phyloP scores from a whole-genome alignment of 108 stramenopile species.

The Nannochloropsis oceanica region DNA sequence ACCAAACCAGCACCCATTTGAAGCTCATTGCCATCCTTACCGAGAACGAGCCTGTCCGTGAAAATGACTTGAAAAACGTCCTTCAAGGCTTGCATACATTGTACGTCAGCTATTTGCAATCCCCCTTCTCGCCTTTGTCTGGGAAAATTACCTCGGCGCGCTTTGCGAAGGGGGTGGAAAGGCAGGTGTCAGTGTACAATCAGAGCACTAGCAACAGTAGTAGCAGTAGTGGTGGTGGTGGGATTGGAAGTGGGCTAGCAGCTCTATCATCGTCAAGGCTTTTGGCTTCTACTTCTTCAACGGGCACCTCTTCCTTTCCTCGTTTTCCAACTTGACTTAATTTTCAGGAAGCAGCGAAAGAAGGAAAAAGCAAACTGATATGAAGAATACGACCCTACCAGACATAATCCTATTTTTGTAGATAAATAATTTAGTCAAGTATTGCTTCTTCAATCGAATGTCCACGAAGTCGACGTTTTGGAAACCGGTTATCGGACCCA shows the following conservation, averaged over 20 bases:
- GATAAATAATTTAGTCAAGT: too few species aligned
- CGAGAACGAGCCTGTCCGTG: constrained; percentile 11
- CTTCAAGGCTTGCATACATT: constrained; percentile 12
- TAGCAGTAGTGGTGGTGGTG: not conserved
- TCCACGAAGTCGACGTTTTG: too few species aligned
- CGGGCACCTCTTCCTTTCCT: not conserved
- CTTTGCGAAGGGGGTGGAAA: constrained; percentile 16
- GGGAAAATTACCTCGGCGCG: constrained; percentile 13
- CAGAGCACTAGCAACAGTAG: not conserved
- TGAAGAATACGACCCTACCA: too few species aligned
- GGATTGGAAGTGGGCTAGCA: not conserved
- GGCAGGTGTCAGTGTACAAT: constrained; percentile 28
- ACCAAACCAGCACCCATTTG: constrained; percentile 19
- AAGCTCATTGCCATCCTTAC: constrained; percentile 21
- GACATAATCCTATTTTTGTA: too few species aligned
- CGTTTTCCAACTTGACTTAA: too few species aligned
- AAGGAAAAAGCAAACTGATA: too few species aligned
- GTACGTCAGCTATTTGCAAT: constrained; percentile 26
- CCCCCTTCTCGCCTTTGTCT: constrained; percentile 23
- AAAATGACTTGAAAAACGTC: constrained; percentile 17
- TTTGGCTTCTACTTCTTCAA: not conserved
- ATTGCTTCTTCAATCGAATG: too few species aligned
- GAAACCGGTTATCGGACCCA: too few species aligned
- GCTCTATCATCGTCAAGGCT: not conserved
- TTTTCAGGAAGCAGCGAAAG: too few species aligned